Evolutionary conservation across 108 stramenopile species (phyloP), one percentile per base, ranked within the genome.

Genomic region (Epithemia pelagica): DNA sequence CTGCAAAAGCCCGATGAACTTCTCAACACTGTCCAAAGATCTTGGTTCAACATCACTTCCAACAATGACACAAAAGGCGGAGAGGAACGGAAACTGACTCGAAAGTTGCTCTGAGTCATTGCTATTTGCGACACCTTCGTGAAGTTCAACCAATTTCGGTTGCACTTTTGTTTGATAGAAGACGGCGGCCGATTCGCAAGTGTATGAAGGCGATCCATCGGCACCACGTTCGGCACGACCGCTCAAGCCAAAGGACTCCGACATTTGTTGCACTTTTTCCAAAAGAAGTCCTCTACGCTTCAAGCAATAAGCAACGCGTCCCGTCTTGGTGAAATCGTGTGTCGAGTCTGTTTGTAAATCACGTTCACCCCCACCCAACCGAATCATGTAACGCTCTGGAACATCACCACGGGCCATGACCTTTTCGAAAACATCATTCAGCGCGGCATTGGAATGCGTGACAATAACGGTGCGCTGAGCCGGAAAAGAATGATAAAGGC

Each of bases 371-470:
- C 87, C 70, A 27, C 98, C 98, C 19, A 99, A 81, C 18, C 98
- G 92, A 15, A 99, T 80, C 73, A 97, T 66, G 65, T 96, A 96
- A 18, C 96, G 66, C 58, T 91, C 90, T 32, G 92, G 91, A 30
- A 95, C 72, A 62, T 94, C 92, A 8, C 89, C 87, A 30, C 90
- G 78, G 54, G 87, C 88, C 90, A 96, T 91, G 31, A 99, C 87
- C 67, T 99, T 99, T 67, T 91, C 87, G 65, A 99, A 99, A 27
- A 99, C 82, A 72, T 99, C 99, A 72, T 99, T 99, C 51, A 99
- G 75, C 0, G 99, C 99, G 58, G 97, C 96, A 78, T 99, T 99
- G 24, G 92, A 94, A 78, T 99, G 99, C 21, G 99, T 96, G 58
- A 99, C 91, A 37, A 99, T 82, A 25, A 99, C 85, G 26, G 95